Base-by-base conservation (phyloP, 306 rosid species). In the Medicago ruthenica region DNA sequence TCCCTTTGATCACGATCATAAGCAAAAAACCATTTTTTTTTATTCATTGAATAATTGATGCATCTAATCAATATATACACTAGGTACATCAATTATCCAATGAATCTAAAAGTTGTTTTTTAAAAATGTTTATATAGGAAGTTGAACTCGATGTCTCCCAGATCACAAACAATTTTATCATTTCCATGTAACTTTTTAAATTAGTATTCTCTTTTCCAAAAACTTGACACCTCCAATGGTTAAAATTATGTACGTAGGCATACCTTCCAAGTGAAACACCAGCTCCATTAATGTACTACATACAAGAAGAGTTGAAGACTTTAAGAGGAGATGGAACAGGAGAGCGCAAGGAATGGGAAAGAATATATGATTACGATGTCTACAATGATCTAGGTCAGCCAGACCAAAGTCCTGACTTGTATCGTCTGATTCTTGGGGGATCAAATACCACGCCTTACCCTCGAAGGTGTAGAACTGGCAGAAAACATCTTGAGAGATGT, bases 341-440 rank as follows among this genome's bases (percentile, higher is more conserved):
- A 16, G 85, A 90, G 77, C 97, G 89, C 40, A 37, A 85, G 6
- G 93, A 85, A 67, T 84, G 86, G 80, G 96, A 92, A 44, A 88
- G 93, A 37, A 75, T 92, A 20, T 92, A 92, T 79, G 97, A 92
- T 65, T 90, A 90, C 67, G 96, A 87, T 79, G 82, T 59, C 73
- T 92, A 92, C 84, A 92, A 92, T 57, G 93, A 92, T 78, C 75
- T 92, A 67, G 96, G 90, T 0, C 67, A 85, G 13, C 89, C 96
- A 0, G 91, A 86, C 54, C 55, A 47, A 37, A 82, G 82, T 21
- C n/a, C 36, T 20, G 9, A 67, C 4, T 59, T 76, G 60, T 88
- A 75, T 20, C 96, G 96, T 50, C 93, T 87, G 0, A 70, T 85
- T 76, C 93, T 92, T 8, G 97, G 97, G 67, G 97, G 96, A 47